phyloP scores from a whole-genome alignment of 192 early-diverging fungal species.

The Umbelopsis isabellina region DNA sequence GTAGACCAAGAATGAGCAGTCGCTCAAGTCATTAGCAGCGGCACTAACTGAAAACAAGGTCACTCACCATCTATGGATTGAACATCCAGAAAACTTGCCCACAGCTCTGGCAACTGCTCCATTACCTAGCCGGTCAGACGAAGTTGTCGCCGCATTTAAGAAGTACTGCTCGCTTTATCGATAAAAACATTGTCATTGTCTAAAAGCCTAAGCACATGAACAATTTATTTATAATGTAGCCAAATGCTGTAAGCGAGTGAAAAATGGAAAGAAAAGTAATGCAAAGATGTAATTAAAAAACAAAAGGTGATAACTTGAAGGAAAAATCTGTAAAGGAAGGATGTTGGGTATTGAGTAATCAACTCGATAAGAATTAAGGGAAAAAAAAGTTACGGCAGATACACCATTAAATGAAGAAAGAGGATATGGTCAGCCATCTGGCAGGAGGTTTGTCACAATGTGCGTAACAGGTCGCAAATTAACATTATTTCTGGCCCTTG shows the following conservation, averaged over 20 bases:
- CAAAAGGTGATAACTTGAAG: neutral
- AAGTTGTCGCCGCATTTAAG: constrained; percentile 52
- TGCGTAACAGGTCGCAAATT: neutral
- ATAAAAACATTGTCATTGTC: neutral
- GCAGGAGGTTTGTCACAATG: neutral
- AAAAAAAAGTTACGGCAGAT: neutral
- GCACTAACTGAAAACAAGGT: constrained; percentile 58
- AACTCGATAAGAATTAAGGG: constrained; percentile 16
- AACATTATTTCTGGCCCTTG: constrained; percentile 52
- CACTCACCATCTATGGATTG: constrained; percentile 69
- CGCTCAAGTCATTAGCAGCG: constrained; percentile 59
- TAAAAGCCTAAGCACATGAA: constrained; percentile 7
- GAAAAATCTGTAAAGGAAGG: constrained; percentile 1
- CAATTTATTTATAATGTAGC: constrained; percentile 4
- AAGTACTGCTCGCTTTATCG: constrained; percentile 46
- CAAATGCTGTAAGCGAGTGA: neutral
- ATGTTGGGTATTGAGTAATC: constrained; percentile 5
- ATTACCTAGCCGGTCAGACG: constrained; percentile 50
- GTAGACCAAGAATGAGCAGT: constrained; percentile 68
- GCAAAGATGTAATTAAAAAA: constrained; percentile 18
- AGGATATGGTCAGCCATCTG: neutral
- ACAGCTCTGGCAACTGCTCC: constrained; percentile 76
- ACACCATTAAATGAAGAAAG: neutral
- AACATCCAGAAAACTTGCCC: constrained; percentile 76
- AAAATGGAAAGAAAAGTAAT: neutral